These are phyloP conservation scores for Fomes fomentarius DNA, from an alignment of 1,284 basidiomycete species.

Conservation along the genomic window DNA sequence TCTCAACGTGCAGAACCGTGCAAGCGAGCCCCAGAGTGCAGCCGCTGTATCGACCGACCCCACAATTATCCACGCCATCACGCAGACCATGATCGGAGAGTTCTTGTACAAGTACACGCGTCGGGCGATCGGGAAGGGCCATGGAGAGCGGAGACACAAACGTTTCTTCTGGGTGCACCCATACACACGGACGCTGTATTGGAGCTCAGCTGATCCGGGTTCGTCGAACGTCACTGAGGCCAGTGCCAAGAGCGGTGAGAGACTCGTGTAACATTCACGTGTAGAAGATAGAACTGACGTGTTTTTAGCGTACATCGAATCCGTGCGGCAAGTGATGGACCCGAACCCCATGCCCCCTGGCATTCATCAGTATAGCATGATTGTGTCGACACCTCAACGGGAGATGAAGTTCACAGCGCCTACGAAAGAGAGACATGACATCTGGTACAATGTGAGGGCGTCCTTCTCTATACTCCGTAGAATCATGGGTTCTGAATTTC, in stretches of 20 bases:
- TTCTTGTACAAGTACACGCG: slow-evolving; percentile 98
- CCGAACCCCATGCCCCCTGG: slow-evolving; percentile 93
- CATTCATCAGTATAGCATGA: slow-evolving; percentile 89
- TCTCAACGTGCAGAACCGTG: slow-evolving; percentile 28
- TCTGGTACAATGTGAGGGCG: slow-evolving; percentile 84
- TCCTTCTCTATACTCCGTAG: slow-evolving; percentile 1
- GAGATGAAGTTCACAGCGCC: slow-evolving; percentile 99
- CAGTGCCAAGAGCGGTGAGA: slow-evolving; percentile 94
- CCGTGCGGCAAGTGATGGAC: slow-evolving; percentile 88
- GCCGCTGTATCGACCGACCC: slow-evolving; percentile 73
- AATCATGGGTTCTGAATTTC: neutral
- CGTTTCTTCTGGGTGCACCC: slow-evolving; percentile 99
- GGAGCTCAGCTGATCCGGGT: slow-evolving; percentile 95
- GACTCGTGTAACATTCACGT: slow-evolving; percentile 8
- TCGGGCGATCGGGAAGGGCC: slow-evolving; percentile 87
- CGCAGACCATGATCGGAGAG: slow-evolving; percentile 99
- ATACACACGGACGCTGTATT: slow-evolving; percentile 97
- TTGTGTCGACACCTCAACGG: slow-evolving; percentile 90
- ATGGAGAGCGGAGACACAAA: slow-evolving; percentile 90
- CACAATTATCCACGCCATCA: slow-evolving; percentile 91
- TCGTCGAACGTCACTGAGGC: slow-evolving; percentile 87
- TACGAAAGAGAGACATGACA: slow-evolving; percentile 92
- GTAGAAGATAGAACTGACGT: slow-evolving; percentile 17
- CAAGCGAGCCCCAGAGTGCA: slow-evolving; percentile 14
- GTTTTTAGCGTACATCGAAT: slow-evolving; percentile 90